phyloP scores from a whole-genome alignment of 257 asterid genomes.

The Salvia splendens region DNA sequence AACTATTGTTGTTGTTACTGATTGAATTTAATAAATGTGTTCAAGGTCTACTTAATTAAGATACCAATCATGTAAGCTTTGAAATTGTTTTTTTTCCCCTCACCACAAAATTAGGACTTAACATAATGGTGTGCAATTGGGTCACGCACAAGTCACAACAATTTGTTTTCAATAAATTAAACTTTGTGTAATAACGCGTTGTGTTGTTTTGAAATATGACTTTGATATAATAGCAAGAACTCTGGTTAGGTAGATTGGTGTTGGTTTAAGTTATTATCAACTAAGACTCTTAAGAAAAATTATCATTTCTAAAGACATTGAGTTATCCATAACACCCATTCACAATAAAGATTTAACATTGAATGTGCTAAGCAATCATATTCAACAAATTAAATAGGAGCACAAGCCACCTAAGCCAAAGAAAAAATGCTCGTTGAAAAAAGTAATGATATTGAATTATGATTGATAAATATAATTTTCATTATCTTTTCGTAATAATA shows the following conservation, averaged over 20 bases:
- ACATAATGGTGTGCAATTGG: too few species aligned
- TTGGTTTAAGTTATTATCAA: slow-evolving; percentile 14
- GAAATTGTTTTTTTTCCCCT: neutral
- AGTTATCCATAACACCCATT: slow-evolving; percentile 14
- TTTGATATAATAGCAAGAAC: neutral
- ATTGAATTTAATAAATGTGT: slow-evolving; percentile 12
- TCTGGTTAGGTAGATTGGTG: slow-evolving; percentile 23
- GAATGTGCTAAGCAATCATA: slow-evolving; percentile 22
- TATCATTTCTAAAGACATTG: neutral
- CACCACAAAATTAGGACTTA: neutral
- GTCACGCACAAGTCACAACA: too few species aligned
- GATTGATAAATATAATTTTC: neutral
- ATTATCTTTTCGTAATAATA: too few species aligned
- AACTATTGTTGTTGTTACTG: neutral
- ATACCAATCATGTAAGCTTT: slow-evolving; percentile 20
- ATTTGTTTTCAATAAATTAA: too few species aligned
- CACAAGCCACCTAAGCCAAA: neutral
- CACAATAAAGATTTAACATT: slow-evolving; percentile 1
- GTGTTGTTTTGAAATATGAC: neutral
- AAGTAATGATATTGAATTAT: neutral
- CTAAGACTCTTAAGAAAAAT: neutral
- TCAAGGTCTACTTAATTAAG: slow-evolving; percentile 21
- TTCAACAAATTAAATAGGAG: slow-evolving; percentile 1
- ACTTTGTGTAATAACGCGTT: neutral
- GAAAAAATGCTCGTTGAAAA: too few species aligned